These are phyloP conservation scores for Yarrowia porcina DNA, from an alignment of 805 yeast species.

Conservation along the genomic window DNA sequence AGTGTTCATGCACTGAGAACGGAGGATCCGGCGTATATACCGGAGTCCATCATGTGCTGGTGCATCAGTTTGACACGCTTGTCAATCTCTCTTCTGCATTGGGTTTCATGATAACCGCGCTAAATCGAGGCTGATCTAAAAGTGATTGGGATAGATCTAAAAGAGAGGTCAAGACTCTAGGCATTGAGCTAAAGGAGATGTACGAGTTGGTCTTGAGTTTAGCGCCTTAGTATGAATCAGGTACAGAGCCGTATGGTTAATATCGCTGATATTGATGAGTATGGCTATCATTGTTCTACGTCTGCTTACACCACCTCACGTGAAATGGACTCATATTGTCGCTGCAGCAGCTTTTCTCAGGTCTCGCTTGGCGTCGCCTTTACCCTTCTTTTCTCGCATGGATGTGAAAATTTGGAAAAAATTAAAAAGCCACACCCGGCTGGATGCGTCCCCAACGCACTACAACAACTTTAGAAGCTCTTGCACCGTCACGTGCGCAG, in stretches of 20 bases:
- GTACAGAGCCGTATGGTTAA: no score
- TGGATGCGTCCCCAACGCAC: background rate
- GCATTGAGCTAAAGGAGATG: background rate
- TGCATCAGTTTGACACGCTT: no score
- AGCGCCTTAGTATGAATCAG: background rate
- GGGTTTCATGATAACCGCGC: constrained; percentile 1
- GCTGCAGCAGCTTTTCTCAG: background rate
- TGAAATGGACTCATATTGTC: background rate
- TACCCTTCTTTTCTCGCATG: background rate
- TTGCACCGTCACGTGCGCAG: constrained; percentile 1
- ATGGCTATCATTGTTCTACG: no score
- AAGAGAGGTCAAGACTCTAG: background rate
- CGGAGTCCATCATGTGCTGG: no score
- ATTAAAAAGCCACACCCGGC: constrained; percentile 7
- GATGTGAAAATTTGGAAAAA: no score
- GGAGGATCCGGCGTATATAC: background rate
- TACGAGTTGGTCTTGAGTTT: no score
- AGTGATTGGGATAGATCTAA: background rate
- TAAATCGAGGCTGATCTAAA: background rate
- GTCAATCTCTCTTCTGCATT: no score
- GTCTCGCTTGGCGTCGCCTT: background rate
- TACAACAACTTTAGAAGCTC: background rate
- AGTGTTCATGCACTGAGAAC: background rate
- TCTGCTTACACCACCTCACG: background rate
- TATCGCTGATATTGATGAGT: no score